phyloP scores from a whole-genome alignment of 257 asterid species.

The Euphrasia confusa region DNA sequence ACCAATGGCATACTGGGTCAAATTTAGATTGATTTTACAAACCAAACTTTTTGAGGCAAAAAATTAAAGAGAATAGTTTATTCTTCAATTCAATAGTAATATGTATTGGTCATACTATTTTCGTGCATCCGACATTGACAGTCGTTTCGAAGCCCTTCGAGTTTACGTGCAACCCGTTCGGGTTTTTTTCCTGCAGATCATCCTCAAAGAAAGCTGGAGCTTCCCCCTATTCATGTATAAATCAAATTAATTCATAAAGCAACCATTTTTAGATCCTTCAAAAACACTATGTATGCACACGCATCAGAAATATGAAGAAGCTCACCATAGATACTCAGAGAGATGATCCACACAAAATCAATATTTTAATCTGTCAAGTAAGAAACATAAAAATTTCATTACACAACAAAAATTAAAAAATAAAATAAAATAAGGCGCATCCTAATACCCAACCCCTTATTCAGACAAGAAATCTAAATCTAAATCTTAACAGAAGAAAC shows the following conservation, averaged over 20 bases:
- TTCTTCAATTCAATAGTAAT: constrained; percentile 13
- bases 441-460: too few species aligned
- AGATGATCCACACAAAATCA: constrained; percentile 32
- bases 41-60: constrained; percentile 17
- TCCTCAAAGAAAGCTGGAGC: constrained; percentile 60
- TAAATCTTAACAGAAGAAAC: too few species aligned
- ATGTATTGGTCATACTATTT: constrained; percentile 43
- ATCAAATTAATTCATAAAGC: not conserved
- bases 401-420: not conserved
- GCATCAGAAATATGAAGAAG: constrained; percentile 21
- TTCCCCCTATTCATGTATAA: constrained; percentile 43
- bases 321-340: constrained; percentile 53
- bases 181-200: constrained; percentile 32
- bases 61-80: constrained; percentile 13
- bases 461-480: too few species aligned
- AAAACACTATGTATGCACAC: not conserved
- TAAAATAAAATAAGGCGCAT: too few species aligned
- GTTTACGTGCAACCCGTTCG: constrained; percentile 36
- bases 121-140: constrained; percentile 32
- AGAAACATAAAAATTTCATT: not conserved
- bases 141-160: constrained; percentile 36
- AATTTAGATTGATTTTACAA: constrained; percentile 29
- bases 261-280: constrained; percentile 6
- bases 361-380: constrained; percentile 38
- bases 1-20: constrained; percentile 26